Evolutionary conservation across 1,284 basidiomycete genomes (phyloP), one percentile per base, ranked within the genome.

Genomic region (Quambalaria eucalypti): DNA sequence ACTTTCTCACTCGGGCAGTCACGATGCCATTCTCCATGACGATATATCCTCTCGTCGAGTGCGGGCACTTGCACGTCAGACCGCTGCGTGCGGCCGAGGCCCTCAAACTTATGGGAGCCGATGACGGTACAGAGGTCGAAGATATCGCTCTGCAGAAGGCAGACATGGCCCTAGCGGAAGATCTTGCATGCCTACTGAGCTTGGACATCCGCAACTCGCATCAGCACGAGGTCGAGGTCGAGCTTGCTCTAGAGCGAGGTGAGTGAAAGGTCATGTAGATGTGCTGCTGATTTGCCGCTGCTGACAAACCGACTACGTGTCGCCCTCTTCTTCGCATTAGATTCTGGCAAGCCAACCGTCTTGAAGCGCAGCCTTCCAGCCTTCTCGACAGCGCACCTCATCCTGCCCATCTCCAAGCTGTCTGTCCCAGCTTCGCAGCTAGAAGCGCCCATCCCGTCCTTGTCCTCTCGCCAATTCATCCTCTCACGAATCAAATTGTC

Each of bases 1-100:
- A 68, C 2, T 92, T 96, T 76, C 83, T 89, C 75, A 85, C 88
- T 9, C 84, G 92, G 26, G 87, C 87, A 60, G 76, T 95, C 51
- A 83, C 85, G 14, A 87, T 90, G 70, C 86, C 88, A 6, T 81
- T 97, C 56, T 81, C 87, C 64, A 85, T 95, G 56, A 92, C 89
- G 0, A 91, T 97, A 2, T 92, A 92, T 71, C 87, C 89, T 60
- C 91, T 91, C 78, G 81, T 96, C 38, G 88, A 91, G 69, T 88
- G 86, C 67, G 54, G 56, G 6, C 55, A 55, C 19, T 49, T 77
- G 38, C 54, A 38, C 23, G 39, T 72, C 12, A 38, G 46, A 0
- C n/a, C n/a, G n/a, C n/a, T n/a, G n/a, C n/a, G n/a, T n/a, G n/a
- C n/a, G n/a, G n/a, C n/a, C n/a, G n/a, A n/a, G n/a, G n/a, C n/a